Evolutionary conservation across 2,329 filamentous ascomycete species (phyloP), one percentile per base, ranked within the genome.

Genomic region (Pleurostoma richardsiae): DNA sequence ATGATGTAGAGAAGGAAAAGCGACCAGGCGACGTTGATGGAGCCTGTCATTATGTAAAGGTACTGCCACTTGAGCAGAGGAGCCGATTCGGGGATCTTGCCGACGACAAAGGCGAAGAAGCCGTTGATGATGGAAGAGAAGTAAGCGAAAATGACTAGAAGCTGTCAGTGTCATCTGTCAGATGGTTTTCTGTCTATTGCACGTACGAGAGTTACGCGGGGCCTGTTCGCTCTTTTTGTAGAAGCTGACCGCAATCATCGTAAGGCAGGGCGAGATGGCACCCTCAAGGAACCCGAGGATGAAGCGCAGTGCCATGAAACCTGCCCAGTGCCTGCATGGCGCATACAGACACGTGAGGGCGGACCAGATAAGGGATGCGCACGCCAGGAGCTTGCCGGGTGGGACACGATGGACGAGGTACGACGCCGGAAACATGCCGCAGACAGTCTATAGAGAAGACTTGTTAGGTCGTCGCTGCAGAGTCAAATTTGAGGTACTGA

Each of bases 61-160:
- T 61, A 59, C 41, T 61, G 58, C 54, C 54, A 56, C 19, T 51
- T 51, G 28, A 41, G 36, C 5, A 51, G 43, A 30, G 49, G 49
- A 5, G 49, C 49, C 1, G 44, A 40, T 27, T 45, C 47, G 30
- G 47, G 49, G 19, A 49, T 49, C 4, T 49, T 40, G 11, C 49
- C 49, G 7, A 51, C 42, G n/a, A 51, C 42, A 38, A 42, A 51
- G 29, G 82, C 54, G 80, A 82, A 48, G 80, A 82, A 44, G 29
- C 49, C 49, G n/a, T 51, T 51, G 11, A 47, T 33, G 19, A 49
- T 39, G 6, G 49, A 87, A 5, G 59, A 60, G 33, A 62, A 59
- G 38, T 65, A 65, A 6, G 64, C 63, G 44, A 68, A 66, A 0
- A 65, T 61, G 29, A 68, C 56, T 53, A 19, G 4, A n/a, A 6